Base-by-base conservation (phyloP, 306 rosid species). In the Chamaecrista fasciculata region DNA sequence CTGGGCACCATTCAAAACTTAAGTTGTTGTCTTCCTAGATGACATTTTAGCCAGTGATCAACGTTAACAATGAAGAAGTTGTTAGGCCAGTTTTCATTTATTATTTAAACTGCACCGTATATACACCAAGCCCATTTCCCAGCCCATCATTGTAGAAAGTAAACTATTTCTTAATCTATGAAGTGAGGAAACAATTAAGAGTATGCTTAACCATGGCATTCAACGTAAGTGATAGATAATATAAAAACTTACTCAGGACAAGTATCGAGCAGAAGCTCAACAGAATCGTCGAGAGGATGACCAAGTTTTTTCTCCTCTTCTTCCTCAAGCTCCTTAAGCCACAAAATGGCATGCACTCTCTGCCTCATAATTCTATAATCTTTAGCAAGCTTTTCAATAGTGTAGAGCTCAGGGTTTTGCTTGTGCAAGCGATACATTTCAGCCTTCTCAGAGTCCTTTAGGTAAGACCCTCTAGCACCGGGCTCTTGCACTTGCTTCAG, bases 341-440 rank as follows among this genome's bases (percentile, higher is more conserved):
- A 94, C 6, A 94, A 91, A 80, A 94, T 94, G 37, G 98, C 97
- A 52, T 88, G 98, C 60, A 94, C 98, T 44, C 98, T 90, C 80
- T 94, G 97, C 82, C 98, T 91, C 97, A 94, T 88, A 34, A 94
- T 76, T 70, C 97, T 84, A 20, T 83, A 94, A 86, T 94, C 98
- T 77, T 82, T 83, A 3, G 97, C 97, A 7, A 94, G 89, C 72
- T 40, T 89, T 80, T 94, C 97, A 0, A 90, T 80, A 0, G 92
- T 88, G 83, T 94, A 86, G 15, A 86, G 77, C 71, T 86, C 86
- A 5, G 97, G 94, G 51, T 86, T 75, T 44, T 94, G 66, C 82
- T 90, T 90, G 62, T 94, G 92, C 83, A 85, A 55, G 9, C 82
- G 76, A 70, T 88, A 90, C 86, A 94, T 94, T 71, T 94, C 92